These are phyloP conservation scores for Myriosclerotinia curreyana DNA, from an alignment of 2,329 filamentous ascomycete genomes.

Conservation along the genomic window DNA sequence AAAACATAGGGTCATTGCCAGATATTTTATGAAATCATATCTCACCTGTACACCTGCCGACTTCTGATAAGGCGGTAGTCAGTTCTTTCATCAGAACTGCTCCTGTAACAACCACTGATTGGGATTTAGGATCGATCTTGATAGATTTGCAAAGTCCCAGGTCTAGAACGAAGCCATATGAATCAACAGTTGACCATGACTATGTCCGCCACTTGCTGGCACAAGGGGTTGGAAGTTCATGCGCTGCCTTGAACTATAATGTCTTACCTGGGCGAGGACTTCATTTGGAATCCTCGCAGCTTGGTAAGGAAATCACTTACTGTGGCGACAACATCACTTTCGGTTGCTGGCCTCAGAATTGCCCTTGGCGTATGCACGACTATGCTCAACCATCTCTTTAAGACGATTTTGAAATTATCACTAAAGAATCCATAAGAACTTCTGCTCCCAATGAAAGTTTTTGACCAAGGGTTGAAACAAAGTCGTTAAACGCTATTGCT, in stretches of 20 bases:
- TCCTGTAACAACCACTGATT: neutral
- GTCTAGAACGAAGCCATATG: constrained; percentile 34
- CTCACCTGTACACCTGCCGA: constrained; percentile 7
- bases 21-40: neutral
- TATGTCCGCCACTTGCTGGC: constrained; percentile 33
- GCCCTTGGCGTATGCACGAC: neutral
- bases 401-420: neutral
- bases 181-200: constrained; percentile 33
- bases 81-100: constrained; percentile 5
- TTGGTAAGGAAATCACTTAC: neutral
- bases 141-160: constrained; percentile 27
- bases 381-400: neutral
- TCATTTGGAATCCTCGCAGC: neutral
- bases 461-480: neutral
- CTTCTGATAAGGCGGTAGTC: neutral
- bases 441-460: neutral
- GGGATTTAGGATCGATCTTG: constrained; percentile 1
- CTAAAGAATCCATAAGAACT: neutral
- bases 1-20: neutral
- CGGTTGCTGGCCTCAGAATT: neutral
- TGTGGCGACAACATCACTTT: neutral
- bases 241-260: neutral
- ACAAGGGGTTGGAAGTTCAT: constrained; percentile 28
- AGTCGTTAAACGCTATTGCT: neutral
- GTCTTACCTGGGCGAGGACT: neutral